Conservation (phyloP, 164 flowering plant species). For the Nelumbo lutea region DNA sequence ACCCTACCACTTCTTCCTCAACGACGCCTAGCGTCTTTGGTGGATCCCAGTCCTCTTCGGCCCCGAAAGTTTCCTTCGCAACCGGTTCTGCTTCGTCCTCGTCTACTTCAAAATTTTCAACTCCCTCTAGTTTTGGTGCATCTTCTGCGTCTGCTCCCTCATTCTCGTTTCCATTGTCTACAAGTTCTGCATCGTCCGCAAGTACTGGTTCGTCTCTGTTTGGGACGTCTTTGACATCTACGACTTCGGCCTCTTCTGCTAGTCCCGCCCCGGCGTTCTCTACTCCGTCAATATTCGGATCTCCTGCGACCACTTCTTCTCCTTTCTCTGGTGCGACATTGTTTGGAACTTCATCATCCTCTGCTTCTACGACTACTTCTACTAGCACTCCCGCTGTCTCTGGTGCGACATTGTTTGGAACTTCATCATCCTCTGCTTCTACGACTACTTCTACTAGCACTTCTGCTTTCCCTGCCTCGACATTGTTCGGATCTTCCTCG, state of each 20-base stretch:
- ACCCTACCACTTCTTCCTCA: no score
- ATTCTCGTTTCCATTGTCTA: neutral
- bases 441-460: no score
- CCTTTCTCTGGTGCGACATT: conserved; percentile 8
- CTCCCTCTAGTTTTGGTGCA: neutral
- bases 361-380: conserved; percentile 11
- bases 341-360: conserved; percentile 9
- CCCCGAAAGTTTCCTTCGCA: neutral
- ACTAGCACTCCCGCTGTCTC: neutral
- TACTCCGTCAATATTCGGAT: neutral
- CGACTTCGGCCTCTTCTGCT: neutral
- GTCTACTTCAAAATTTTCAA: neutral
- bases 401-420: neutral
- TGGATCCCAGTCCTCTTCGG: neutral
- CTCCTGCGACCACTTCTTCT: neutral
- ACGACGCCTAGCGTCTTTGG: no score
- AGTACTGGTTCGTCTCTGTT: neutral
- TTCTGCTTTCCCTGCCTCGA: neutral
- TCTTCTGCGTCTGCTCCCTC: conserved; percentile 8
- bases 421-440: no score
- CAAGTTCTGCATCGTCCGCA: neutral
- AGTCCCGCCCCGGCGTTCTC: conserved; percentile 4
- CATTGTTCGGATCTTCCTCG: neutral
- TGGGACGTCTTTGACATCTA: neutral
- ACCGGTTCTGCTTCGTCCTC: neutral